Evolutionary conservation across 805 yeast genomes (phyloP).

Genomic region (Candida endomychidarum): DNA sequence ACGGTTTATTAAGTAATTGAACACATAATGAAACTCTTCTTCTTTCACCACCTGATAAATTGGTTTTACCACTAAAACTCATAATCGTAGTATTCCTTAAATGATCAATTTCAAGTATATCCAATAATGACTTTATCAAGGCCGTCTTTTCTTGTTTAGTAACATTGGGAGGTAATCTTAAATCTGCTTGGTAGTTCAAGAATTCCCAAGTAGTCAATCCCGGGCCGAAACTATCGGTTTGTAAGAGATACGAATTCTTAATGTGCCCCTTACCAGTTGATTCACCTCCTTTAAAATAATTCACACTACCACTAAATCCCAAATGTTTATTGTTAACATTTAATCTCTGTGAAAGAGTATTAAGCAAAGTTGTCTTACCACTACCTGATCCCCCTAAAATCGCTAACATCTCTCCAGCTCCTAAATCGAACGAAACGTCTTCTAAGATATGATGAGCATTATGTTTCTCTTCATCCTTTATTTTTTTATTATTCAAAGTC

Average conservation of each 20-base stretch:
- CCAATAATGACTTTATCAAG: slow-evolving; percentile 59
- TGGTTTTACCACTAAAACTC: slow-evolving; percentile 35
- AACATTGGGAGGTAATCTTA: slow-evolving; percentile 55
- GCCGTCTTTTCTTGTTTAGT: slow-evolving; percentile 41
- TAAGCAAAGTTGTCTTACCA: slow-evolving; percentile 79
- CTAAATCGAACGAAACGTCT: slow-evolving; percentile 58
- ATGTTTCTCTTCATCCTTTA: slow-evolving; percentile 10
- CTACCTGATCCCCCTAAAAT: slow-evolving; percentile 88
- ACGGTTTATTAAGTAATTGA: slow-evolving; percentile 74
- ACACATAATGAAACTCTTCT: slow-evolving; percentile 75
- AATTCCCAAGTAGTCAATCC: slow-evolving; percentile 74
- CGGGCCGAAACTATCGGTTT: slow-evolving; percentile 71
- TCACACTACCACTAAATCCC: slow-evolving; percentile 42
- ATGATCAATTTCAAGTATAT: slow-evolving; percentile 64
- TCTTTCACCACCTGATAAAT: slow-evolving; percentile 83
- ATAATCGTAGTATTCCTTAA: slow-evolving; percentile 59
- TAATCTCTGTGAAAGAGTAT: slow-evolving; percentile 58
- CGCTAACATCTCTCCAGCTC: slow-evolving; percentile 66
- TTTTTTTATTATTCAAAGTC: slow-evolving; percentile 12
- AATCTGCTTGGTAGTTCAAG: slow-evolving; percentile 65
- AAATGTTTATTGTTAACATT: slow-evolving; percentile 41
- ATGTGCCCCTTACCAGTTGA: slow-evolving; percentile 16
- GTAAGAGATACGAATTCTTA: slow-evolving; percentile 64
- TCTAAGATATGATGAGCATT: slow-evolving; percentile 23
- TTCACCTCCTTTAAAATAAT: slow-evolving; percentile 22